These are phyloP conservation scores for Fusarium irregulare DNA, from an alignment of 2,329 filamentous ascomycete genomes.

Conservation along the genomic window DNA sequence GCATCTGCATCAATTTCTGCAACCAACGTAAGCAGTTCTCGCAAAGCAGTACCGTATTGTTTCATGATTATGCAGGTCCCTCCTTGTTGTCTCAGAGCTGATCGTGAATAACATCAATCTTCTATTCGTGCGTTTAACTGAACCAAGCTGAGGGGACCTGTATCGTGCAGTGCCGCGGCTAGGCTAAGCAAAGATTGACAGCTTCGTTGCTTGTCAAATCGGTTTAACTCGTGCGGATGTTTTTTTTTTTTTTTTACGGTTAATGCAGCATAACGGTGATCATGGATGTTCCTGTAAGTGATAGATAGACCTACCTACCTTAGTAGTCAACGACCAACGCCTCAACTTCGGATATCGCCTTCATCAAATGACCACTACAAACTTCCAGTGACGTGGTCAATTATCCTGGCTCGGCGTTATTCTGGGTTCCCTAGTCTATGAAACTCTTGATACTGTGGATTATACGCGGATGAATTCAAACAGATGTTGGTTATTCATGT, in stretches of 20 bases:
- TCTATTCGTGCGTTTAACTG: constrained; percentile 47
- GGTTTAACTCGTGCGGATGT: constrained; percentile 12
- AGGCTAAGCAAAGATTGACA: constrained; percentile 21
- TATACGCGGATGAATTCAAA: constrained; percentile 26
- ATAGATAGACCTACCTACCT: background rate
- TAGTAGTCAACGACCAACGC: background rate
- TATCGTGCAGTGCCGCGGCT: constrained; percentile 13
- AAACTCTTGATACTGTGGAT: constrained; percentile 14
- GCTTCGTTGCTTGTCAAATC: background rate
- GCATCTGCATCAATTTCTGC: constrained; percentile 1
- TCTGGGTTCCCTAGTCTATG: constrained; percentile 31
- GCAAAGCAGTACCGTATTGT: constrained; percentile 10
- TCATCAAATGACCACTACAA: constrained; percentile 20
- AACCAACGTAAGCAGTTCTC: constrained; percentile 23
- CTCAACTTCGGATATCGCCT: constrained; percentile 10
- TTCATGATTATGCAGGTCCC: constrained; percentile 30
- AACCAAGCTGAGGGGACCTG: constrained; percentile 1
- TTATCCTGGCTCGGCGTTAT: constrained; percentile 20
- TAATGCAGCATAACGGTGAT: constrained; percentile 30
- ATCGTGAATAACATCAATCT: background rate
- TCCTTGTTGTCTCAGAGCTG: constrained; percentile 1
- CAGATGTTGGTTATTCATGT: constrained; percentile 15
- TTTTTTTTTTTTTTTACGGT: constrained; percentile 36
- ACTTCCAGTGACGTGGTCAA: constrained; percentile 30
- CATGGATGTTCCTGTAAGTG: background rate